Base-by-base conservation (phyloP, 23 red algal genomes). In the Porphyridium purpureum region DNA sequence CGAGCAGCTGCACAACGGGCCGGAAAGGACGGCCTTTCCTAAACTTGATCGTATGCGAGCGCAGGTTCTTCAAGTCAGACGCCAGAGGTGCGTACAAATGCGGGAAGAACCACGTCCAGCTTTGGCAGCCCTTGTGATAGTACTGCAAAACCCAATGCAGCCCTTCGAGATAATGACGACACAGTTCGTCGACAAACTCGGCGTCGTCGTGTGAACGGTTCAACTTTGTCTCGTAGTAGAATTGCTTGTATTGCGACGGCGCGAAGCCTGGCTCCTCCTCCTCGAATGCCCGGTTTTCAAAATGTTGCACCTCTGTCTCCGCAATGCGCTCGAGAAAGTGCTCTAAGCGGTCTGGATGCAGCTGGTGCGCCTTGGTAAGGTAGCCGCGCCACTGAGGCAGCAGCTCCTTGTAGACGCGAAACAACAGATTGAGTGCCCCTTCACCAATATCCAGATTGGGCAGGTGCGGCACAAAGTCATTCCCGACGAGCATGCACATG, bases 121-220 rank as follows among this genome's bases (percentile, higher is more conserved):
- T 80, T 28, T 75, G 57, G 25, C 82, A 82, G 15, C 90, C 90
- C 24, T 81, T 59, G 66, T 98, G 81, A 49, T 98, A 98, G 53
- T 98, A 98, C 30, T 86, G 90, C 25, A 98, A 55, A 24, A 85
- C 78, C 90, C 90, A 98, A 40, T 86, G 75, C 21, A 98, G 69
- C 0, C 90, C 90, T 33, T 98, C 90, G 54, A 98, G 54, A 40
- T 86, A 86, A 21, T 72, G 62, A 25, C 49, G 69, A 1, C 57
- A 52, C 31, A 98, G 62, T 5, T 49, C 8, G 7, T 60, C 33
- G 26, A 93, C 14, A 17, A 48, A 59, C 24, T 98, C 42, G 19
- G 32, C 41, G 8, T 93, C 67, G 40, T 70, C 38, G 21, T 28
- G 7, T 14, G 80, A 53, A 21, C 85, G 60, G 24, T 69, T 47